A percentile compares a stretch with the other conserved stretches of the same genome.
Conservation (phyloP, 306 rosid genomes). For the Fragaria ananassa region DNA sequence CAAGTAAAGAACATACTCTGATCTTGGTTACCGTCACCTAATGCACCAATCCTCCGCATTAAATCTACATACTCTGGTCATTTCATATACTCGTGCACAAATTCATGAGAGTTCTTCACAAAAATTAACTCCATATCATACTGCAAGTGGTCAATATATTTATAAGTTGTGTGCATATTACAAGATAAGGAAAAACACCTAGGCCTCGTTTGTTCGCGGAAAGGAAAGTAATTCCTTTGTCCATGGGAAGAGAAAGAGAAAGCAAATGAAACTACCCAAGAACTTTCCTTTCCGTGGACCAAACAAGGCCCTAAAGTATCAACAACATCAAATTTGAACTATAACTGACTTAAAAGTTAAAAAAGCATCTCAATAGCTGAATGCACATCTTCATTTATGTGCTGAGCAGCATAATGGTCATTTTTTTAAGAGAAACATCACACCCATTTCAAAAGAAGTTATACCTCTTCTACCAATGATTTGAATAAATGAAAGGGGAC, state of each 20-base stretch:
- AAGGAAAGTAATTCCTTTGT: no score
- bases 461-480: constrained; percentile 87
- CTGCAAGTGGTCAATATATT: constrained; percentile 36
- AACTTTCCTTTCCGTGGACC: no score
- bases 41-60: constrained; percentile 90
- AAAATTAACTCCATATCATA: constrained; percentile 83
- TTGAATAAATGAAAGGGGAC: constrained; percentile 80
- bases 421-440: not conserved
- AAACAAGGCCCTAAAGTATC: not conserved
- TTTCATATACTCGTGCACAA: constrained; percentile 80
- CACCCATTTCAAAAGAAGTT: not conserved
- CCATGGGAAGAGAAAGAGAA: not conserved
- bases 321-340: not conserved
- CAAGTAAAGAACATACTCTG: constrained; percentile 40
- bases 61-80: constrained; percentile 70
- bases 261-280: no score
- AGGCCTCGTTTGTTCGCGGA: no score
- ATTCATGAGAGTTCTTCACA: constrained; percentile 77
- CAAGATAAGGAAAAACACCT: no score
- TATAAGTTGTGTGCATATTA: not conserved
- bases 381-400: not conserved
- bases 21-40: constrained; percentile 96
- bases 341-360: not conserved
- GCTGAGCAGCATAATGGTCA: not conserved
- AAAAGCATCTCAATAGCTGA: not conserved